Percentiles rank a stretch among this genome's conserved stretches.
These are phyloP conservation scores for Kappamyces sp. DNA, from an alignment of 192 early-diverging fungal genomes.

Conservation along the genomic window DNA sequence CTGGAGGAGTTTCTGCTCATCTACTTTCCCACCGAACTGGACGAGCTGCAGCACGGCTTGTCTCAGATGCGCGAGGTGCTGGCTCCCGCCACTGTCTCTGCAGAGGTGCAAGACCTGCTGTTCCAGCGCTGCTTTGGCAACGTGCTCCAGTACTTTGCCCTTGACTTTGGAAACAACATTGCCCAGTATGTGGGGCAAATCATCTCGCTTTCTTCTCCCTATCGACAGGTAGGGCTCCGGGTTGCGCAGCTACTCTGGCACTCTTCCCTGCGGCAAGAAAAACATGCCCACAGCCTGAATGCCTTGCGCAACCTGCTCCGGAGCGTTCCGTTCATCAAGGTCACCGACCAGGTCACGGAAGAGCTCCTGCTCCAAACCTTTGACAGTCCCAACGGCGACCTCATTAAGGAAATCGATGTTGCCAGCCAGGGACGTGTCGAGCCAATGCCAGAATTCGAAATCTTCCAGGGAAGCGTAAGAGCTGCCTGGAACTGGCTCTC, in stretches of 20 bases:
- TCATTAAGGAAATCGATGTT: conserved; percentile 18
- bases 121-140: conserved; percentile 30
- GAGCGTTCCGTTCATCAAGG: conserved; percentile 28
- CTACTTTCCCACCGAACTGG: background rate
- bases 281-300: conserved; percentile 18
- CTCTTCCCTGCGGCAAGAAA: conserved; percentile 15
- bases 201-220: conserved; percentile 12
- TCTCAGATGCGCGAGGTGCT: background rate
- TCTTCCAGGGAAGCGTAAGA: conserved; percentile 2
- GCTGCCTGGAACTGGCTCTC: conserved; percentile 14
- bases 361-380: conserved; percentile 3
- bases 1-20: background rate
- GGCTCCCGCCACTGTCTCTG: background rate
- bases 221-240: conserved; percentile 21
- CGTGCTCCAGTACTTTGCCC: conserved; percentile 28
- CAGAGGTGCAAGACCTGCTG: conserved; percentile 15
- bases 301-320: conserved; percentile 24
- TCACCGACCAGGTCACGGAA: conserved; percentile 15
- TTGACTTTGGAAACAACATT: conserved; percentile 28
- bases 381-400: background rate
- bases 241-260: conserved; percentile 36
- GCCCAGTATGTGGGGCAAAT: conserved; percentile 27
- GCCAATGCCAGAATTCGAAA: conserved; percentile 9
- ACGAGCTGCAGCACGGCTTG: conserved; percentile 7
- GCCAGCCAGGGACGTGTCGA: conserved; percentile 19